Evolutionary conservation across 352 stramenopile genomes (phyloP).

Genomic region (Phytophthora cajani): DNA sequence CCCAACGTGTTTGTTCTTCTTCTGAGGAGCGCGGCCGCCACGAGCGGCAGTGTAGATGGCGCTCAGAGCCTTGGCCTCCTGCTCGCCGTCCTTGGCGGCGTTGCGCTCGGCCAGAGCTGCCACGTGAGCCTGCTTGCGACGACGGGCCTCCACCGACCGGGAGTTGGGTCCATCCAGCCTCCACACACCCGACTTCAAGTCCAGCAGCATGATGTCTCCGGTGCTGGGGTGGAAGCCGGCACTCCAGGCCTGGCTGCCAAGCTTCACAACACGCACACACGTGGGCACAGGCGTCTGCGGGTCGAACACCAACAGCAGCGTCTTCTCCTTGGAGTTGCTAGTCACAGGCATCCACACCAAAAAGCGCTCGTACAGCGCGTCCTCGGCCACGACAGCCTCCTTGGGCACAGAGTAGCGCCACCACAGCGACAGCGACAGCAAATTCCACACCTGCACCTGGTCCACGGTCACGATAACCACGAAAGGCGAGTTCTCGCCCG

Average conservation of each 20-base stretch:
- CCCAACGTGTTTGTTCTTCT: slow-evolving; percentile 32
- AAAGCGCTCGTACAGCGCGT: slow-evolving; percentile 54
- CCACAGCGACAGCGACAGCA: slow-evolving; percentile 69
- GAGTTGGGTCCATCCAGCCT: slow-evolving; percentile 58
- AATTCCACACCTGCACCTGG: slow-evolving; percentile 81
- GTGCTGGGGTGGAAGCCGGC: slow-evolving; percentile 66
- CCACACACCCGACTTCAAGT: slow-evolving; percentile 65
- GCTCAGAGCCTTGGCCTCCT: slow-evolving; percentile 52
- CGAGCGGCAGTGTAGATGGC: slow-evolving; percentile 51
- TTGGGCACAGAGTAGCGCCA: slow-evolving; percentile 73
- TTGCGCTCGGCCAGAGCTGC: slow-evolving; percentile 21
- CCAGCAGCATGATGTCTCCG: slow-evolving; percentile 66
- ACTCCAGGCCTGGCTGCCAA: slow-evolving; percentile 51
- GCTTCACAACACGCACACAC: slow-evolving; percentile 49
- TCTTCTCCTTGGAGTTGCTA: slow-evolving; percentile 32
- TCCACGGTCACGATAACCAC: slow-evolving; percentile 61
- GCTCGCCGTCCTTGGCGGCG: slow-evolving; percentile 29
- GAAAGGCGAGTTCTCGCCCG: slow-evolving; percentile 60
- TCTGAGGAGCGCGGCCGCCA: slow-evolving; percentile 14
- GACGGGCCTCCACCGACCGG: slow-evolving; percentile 42
- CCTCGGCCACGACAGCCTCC: slow-evolving; percentile 41
- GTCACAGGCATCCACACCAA: slow-evolving; percentile 49
- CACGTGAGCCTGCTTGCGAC: slow-evolving; percentile 44
- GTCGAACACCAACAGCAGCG: slow-evolving; percentile 61
- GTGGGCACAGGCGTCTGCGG: slow-evolving; percentile 57